Percentiles rank a stretch among this genome's conserved stretches.
Evolutionary conservation across 306 rosid genomes (phyloP).

Genomic region (Astragalus membranaceus): DNA sequence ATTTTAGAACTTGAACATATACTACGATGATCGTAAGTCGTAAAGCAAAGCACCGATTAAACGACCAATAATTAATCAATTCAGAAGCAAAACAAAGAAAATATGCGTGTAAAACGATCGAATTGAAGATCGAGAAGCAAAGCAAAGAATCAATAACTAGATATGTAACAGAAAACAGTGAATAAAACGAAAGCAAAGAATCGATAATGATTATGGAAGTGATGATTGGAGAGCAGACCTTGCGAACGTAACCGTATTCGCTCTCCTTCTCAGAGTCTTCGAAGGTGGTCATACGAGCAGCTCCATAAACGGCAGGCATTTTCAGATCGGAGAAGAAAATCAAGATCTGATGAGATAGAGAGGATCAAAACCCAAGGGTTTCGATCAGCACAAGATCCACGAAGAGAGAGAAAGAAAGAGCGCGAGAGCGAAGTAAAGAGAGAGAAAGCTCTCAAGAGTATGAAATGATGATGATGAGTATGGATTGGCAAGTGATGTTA

Average conservation of each 20-base stretch:
- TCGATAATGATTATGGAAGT: background rate
- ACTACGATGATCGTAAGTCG: too few relatives aligned
- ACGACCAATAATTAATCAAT: background rate
- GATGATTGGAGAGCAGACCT: conserved; percentile 39
- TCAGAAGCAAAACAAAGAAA: background rate
- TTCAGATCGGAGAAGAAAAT: conserved; percentile 18
- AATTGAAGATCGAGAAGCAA: background rate
- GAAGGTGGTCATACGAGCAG: conserved; percentile 82
- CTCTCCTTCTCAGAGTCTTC: conserved; percentile 99
- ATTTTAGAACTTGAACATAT: background rate
- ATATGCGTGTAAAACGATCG: background rate
- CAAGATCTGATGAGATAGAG: conserved; percentile 27
- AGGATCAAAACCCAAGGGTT: conserved; percentile 38
- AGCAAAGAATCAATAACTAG: background rate
- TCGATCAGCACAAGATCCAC: conserved; percentile 20
- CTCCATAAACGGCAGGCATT: conserved; percentile 93
- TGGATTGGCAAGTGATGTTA: background rate
- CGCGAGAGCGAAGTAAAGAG: background rate
- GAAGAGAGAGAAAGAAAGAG: background rate
- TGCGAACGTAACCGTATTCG: conserved; percentile 97
- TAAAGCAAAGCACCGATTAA: background rate
- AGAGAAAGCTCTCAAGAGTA: background rate
- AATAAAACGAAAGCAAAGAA: background rate
- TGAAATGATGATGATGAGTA: too few relatives aligned
- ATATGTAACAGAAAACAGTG: too few relatives aligned